Evolutionary conservation across 1,284 basidiomycete genomes (phyloP).

Genomic region (Sporisorium exsertum): DNA sequence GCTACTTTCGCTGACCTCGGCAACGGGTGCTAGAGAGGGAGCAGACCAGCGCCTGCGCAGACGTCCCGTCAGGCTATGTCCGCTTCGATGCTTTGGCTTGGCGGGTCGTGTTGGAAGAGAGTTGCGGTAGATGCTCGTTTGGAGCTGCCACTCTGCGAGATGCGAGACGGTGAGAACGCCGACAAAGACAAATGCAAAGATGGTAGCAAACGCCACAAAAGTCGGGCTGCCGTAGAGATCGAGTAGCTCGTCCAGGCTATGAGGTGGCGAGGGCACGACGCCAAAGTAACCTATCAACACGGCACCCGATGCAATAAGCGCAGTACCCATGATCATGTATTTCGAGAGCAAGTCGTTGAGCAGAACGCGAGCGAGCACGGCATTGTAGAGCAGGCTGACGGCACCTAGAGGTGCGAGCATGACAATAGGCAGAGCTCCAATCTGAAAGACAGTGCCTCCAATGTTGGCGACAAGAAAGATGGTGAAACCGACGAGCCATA

Average conservation of each 20-base stretch:
- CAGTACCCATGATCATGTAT: conserved; percentile 85
- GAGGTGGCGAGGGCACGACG: conserved; percentile 90
- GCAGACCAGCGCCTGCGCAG: conserved; percentile 55
- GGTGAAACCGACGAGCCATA: conserved; percentile 76
- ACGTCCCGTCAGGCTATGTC: conserved; percentile 15
- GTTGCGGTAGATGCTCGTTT: conserved; percentile 37
- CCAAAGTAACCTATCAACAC: conserved; percentile 91
- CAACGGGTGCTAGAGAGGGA: conserved; percentile 65
- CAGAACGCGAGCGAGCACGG: conserved; percentile 86
- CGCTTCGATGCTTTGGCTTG: conserved; percentile 25
- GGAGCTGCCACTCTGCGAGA: conserved; percentile 67
- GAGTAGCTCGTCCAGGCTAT: conserved; percentile 86
- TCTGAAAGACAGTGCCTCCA: conserved; percentile 92
- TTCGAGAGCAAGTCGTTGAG: conserved; percentile 87
- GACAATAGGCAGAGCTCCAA: conserved; percentile 79
- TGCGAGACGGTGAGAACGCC: conserved; percentile 70
- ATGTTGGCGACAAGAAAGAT: conserved; percentile 80
- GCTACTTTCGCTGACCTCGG: conserved; percentile 66
- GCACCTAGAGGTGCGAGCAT: conserved; percentile 81
- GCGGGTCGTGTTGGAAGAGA: conserved; percentile 14
- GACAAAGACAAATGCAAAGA: conserved; percentile 77
- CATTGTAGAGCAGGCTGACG: conserved; percentile 92
- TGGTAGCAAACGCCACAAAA: conserved; percentile 79
- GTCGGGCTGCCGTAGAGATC: conserved; percentile 80
- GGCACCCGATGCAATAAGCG: conserved; percentile 88